A percentile compares a stretch with the other conserved stretches of the same genome.
phyloP scores from a whole-genome alignment of 805 yeast genomes.

The Candida coleopterorum region DNA sequence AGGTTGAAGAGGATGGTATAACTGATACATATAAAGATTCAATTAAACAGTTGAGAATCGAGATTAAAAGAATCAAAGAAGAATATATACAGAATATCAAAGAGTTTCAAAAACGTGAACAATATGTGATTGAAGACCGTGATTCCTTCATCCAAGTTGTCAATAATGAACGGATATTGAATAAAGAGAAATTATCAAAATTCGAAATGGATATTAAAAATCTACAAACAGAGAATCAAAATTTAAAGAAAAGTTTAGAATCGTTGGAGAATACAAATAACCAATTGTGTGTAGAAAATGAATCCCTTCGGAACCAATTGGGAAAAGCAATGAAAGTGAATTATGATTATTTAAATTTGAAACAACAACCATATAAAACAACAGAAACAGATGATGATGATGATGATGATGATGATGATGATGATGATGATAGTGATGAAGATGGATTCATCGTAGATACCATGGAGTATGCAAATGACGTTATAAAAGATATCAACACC shows the following conservation, averaged over 20 bases:
- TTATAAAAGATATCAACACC: neutral
- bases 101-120: constrained; percentile 4
- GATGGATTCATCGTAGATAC: neutral
- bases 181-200: neutral
- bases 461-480: neutral
- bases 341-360: neutral
- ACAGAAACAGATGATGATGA: neutral
- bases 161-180: neutral
- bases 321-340: neutral
- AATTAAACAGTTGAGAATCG: neutral
- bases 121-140: neutral
- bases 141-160: neutral
- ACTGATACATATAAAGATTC: neutral
- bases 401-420: neutral
- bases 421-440: constrained; percentile 1
- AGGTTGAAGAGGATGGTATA: neutral
- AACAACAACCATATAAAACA: neutral
- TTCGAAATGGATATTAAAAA: neutral
- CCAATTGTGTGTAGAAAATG: neutral
- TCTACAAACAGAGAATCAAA: neutral
- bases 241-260: neutral
- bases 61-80: neutral
- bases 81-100: neutral
- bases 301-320: neutral
- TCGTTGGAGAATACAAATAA: neutral